Conservation (phyloP, 257 asterid genomes). For the Scutellaria galericulata region DNA sequence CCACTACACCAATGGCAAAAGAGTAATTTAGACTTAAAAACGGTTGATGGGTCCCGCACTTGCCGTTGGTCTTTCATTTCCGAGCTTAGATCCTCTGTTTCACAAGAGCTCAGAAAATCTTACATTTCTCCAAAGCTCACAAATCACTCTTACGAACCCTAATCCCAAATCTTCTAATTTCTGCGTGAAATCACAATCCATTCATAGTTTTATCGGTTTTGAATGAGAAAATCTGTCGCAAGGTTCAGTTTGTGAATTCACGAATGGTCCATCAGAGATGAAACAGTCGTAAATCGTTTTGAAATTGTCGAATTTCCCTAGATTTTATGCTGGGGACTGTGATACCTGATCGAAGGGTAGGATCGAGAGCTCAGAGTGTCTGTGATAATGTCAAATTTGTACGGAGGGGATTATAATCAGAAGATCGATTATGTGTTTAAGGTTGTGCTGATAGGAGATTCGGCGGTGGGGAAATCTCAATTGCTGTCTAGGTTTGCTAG, state of each 20-base stretch:
- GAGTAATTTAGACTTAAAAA: constrained; percentile 11
- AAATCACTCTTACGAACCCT: constrained; percentile 30
- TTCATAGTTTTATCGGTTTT: background rate
- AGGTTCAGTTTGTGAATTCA: constrained; percentile 31
- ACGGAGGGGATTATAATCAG: constrained; percentile 80
- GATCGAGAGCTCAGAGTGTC: constrained; percentile 9
- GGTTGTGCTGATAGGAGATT: constrained; percentile 84
- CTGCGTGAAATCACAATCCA: constrained; percentile 18
- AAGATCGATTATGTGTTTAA: constrained; percentile 90
- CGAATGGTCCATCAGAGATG: constrained; percentile 34
- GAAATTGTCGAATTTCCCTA: background rate
- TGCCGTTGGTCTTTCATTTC: constrained; percentile 43
- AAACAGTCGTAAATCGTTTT: background rate
- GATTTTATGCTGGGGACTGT: constrained; percentile 22
- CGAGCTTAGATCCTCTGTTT: constrained; percentile 26
- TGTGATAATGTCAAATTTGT: constrained; percentile 66
- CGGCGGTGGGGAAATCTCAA: constrained; percentile 93
- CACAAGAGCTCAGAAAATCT: background rate
- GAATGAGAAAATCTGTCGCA: constrained; percentile 24
- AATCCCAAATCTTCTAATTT: constrained; percentile 23
- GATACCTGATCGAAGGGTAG: constrained; percentile 32
- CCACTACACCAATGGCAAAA: constrained; percentile 10
- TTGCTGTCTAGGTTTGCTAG: constrained; percentile 85
- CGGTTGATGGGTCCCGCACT: constrained; percentile 45
- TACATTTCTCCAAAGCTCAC: background rate